Base-by-base conservation (phyloP, 352 stramenopile genomes). In the Pilasporangium apinafurcum region DNA sequence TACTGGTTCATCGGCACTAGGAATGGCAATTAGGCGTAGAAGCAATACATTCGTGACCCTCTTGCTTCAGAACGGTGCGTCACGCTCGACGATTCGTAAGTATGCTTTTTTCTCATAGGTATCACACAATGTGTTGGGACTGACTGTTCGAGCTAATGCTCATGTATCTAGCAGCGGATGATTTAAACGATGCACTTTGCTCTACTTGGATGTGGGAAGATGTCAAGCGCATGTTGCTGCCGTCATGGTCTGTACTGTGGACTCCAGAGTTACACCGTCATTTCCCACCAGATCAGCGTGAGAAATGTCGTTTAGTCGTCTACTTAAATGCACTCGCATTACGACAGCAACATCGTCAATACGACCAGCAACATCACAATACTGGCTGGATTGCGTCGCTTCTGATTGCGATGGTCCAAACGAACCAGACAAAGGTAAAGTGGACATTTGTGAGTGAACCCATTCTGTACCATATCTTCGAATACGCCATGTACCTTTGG, bases 401-500 rank as follows among this genome's bases (percentile, higher is more conserved):
- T 12, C n/a, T n/a, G n/a, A n/a, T n/a, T n/a, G n/a, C n/a, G n/a
- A n/a, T n/a, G n/a, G 22, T 5, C 4, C 16, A 27, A 20, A 4
- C 9, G 10, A 35, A 8, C 21, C 51, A 5, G 17, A 46, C 30
- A 17, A 18, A 1, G 8, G 50, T 75, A 40, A 44, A 42, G 14
- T 87, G 75, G 75, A 28, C 37, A 40, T 83, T 70, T 35, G 36
- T 87, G 16, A 38, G 69, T 2, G 54, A 40, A 26, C 67, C 61
- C 8, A 24, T 83, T 21, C 29, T 85, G 17, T 44, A 54, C 5
- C 71, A 66, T 40, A 76, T 86, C 45, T 43, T 83, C 31, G 65
- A 80, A 42, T 82, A 60, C 34, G 75, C 71, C n/a, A 44, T 82
- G 21, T 82, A 64, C 40, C 61, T 83, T 1, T 85, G 67, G 69